These are phyloP conservation scores for Mycocentrospora acerina DNA, from an alignment of 2,329 filamentous ascomycete species.

Conservation along the genomic window DNA sequence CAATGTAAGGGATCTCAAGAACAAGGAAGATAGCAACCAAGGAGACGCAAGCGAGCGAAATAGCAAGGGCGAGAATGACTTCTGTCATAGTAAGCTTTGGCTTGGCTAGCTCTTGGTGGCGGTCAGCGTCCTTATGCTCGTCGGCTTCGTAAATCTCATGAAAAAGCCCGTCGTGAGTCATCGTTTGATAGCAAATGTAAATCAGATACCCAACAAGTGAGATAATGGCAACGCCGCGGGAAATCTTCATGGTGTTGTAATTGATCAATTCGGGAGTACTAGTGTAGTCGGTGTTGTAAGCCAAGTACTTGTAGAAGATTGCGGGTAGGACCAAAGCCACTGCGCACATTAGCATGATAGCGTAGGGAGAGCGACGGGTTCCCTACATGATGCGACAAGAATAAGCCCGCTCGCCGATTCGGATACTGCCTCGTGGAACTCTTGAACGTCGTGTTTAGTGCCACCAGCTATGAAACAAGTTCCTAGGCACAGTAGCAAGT, in stretches of 20 bases:
- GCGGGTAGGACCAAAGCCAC: conserved; percentile 53
- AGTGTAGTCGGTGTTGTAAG: conserved; percentile 31
- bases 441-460: conserved; percentile 65
- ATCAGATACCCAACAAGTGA: conserved; percentile 66
- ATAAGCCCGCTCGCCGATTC: conserved; percentile 78
- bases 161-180: conserved; percentile 75
- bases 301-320: conserved; percentile 54
- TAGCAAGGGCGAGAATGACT: conserved; percentile 63
- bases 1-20: conserved; percentile 66
- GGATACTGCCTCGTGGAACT: conserved; percentile 73
- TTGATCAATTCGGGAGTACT: conserved; percentile 59
- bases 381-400: conserved; percentile 68
- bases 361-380: no score
- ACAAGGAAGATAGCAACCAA: conserved; percentile 75
- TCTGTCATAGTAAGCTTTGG: conserved; percentile 75
- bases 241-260: conserved; percentile 63
- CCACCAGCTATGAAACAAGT: conserved; percentile 79
- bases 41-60: conserved; percentile 69
- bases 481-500: conserved; percentile 77
- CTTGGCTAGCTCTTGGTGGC: conserved; percentile 60
- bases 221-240: conserved; percentile 69
- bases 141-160: conserved; percentile 72
- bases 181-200: conserved; percentile 71
- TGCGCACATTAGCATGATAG: conserved; percentile 24
- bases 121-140: conserved; percentile 67